Conservation (phyloP, 169 alveolate genomes). For the Plasmodium adleri region DNA sequence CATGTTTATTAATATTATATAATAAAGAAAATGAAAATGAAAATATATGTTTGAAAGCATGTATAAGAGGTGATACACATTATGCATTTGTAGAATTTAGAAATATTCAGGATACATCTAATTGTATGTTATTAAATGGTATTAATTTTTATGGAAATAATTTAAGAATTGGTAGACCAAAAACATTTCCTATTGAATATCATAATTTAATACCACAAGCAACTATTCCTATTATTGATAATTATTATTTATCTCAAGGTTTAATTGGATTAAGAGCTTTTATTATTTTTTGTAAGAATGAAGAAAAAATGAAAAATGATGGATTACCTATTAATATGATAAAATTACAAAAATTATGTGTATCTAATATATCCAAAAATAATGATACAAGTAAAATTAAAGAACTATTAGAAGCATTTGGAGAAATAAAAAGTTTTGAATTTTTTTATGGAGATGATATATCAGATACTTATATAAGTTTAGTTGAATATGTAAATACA, state of each 20-base stretch:
- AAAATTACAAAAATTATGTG: slow-evolving; percentile 43
- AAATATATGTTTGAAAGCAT: slow-evolving; percentile 88
- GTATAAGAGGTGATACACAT: slow-evolving; percentile 95
- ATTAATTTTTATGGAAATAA: slow-evolving; percentile 77
- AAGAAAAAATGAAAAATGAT: slow-evolving; percentile 73
- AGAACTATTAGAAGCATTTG: slow-evolving; percentile 58
- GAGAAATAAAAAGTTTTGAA: slow-evolving; percentile 25
- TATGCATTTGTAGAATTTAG: slow-evolving; percentile 96
- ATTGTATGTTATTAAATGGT: slow-evolving; percentile 84
- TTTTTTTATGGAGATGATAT: slow-evolving; percentile 57
- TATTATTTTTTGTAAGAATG: slow-evolving; percentile 33
- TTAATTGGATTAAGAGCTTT: slow-evolving; percentile 62
- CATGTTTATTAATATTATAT: slow-evolving; percentile 80
- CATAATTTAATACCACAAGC: slow-evolving; percentile 78
- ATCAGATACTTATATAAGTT: slow-evolving; percentile 65
- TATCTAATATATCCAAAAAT: slow-evolving; percentile 38
- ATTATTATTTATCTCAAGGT: slow-evolving; percentile 61
- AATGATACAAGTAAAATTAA: slow-evolving; percentile 41
- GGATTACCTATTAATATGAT: slow-evolving; percentile 78
- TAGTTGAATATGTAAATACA: slow-evolving; percentile 77
- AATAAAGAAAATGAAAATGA: slow-evolving; percentile 81
- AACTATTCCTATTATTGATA: slow-evolving; percentile 66
- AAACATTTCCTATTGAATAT: slow-evolving; percentile 80
- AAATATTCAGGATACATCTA: slow-evolving; percentile 93
- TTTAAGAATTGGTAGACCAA: slow-evolving; percentile 84